Conservation (phyloP, 768 basidiomycete species). For the Lactarius psammicola region DNA sequence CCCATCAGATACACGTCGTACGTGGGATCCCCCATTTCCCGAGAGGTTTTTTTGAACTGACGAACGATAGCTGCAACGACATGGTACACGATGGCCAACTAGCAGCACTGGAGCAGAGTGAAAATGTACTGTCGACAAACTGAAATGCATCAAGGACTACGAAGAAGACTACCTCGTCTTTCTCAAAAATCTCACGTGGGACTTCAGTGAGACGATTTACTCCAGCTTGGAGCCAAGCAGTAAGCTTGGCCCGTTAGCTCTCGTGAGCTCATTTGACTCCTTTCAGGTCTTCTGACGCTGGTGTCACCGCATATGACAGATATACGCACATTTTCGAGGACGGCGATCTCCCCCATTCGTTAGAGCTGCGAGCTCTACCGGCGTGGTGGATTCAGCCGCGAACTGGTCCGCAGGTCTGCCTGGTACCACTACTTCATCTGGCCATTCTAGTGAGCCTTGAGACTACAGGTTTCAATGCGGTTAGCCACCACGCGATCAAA, state of each 20-base stretch:
- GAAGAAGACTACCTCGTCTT: conserved; percentile 53
- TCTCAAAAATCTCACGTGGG: conserved; percentile 54
- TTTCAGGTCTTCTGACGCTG: conserved; percentile 51
- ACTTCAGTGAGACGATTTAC: conserved; percentile 55
- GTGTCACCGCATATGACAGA: conserved; percentile 49
- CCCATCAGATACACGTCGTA: conserved; percentile 58
- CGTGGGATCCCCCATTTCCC: conserved; percentile 29
- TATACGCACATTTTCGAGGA: conserved; percentile 52
- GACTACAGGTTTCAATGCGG: conserved; percentile 58
- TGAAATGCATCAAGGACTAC: conserved; percentile 48
- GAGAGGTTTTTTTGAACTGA: background rate
- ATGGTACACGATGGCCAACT: conserved; percentile 79
- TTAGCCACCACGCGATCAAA: conserved; percentile 45
- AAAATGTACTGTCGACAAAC: conserved; percentile 48
- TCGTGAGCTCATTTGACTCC: background rate
- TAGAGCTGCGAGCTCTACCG: conserved; percentile 48
- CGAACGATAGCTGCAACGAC: conserved; percentile 62
- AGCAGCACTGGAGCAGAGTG: conserved; percentile 45
- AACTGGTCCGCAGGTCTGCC: conserved; percentile 66
- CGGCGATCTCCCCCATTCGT: conserved; percentile 52
- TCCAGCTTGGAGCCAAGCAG: conserved; percentile 69
- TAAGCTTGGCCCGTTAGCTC: conserved; percentile 35
- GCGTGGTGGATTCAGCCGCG: conserved; percentile 63
- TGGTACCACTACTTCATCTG: background rate
- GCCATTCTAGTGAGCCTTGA: background rate